Evolutionary conservation across 495 filamentous ascomycete genomes (phyloP).

Genomic region (Talaromyces adpressus): DNA sequence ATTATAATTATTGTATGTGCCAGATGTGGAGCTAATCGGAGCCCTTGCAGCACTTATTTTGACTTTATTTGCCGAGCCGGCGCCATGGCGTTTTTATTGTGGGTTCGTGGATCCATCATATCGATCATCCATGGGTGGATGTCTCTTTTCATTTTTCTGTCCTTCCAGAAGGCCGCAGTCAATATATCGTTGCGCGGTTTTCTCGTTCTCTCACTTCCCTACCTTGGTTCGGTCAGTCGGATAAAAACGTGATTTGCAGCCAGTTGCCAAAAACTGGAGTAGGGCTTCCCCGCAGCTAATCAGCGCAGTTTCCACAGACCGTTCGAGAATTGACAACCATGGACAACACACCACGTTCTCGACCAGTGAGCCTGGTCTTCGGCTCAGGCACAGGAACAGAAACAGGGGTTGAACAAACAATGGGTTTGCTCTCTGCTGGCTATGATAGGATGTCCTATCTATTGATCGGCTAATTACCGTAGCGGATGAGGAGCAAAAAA

Average conservation of each 20-base stretch:
- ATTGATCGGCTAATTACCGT: neutral
- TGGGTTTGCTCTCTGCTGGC: neutral
- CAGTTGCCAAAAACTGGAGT: neutral
- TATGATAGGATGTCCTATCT: neutral
- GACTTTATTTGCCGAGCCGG: neutral
- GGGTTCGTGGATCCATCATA: neutral
- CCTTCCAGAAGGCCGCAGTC: neutral
- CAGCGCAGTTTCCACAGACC: slow-evolving; percentile 1
- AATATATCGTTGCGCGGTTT: neutral
- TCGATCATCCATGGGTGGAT: too few relatives aligned
- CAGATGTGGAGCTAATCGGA: neutral
- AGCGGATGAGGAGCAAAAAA: neutral
- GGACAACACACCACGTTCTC: neutral
- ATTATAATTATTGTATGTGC: neutral
- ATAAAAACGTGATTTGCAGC: neutral
- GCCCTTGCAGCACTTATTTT: neutral
- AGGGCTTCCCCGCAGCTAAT: slow-evolving; percentile 1
- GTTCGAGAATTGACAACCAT: slow-evolving; percentile 1
- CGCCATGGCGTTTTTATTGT: neutral
- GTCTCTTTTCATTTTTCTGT: neutral
- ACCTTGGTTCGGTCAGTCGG: neutral
- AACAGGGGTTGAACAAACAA: neutral
- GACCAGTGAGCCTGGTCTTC: neutral
- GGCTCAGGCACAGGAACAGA: slow-evolving; percentile 5
- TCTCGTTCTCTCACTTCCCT: neutral